These are phyloP conservation scores for Conticribra weissflogii DNA, from an alignment of 108 stramenopile genomes.

Conservation along the genomic window DNA sequence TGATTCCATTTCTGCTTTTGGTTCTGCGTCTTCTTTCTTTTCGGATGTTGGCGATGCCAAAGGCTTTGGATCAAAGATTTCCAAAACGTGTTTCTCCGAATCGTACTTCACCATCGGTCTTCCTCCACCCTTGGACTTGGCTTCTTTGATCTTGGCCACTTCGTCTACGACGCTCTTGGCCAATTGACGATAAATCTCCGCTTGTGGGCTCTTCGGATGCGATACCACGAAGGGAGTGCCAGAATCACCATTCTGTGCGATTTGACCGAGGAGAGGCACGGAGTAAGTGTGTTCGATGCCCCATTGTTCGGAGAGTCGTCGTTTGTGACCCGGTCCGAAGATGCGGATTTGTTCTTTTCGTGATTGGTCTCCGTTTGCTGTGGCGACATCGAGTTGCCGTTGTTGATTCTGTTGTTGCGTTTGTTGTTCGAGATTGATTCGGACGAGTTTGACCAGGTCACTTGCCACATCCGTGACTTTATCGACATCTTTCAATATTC, in stretches of 20 bases:
- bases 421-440: conserved; percentile 38
- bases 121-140: conserved; percentile 12
- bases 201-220: conserved; percentile 70
- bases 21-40: conserved; percentile 19
- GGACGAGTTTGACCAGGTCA: conserved; percentile 56
- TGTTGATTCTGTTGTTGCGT: not conserved
- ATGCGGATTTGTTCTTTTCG: conserved; percentile 60
- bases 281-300: conserved; percentile 86
- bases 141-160: conserved; percentile 77
- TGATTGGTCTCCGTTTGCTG: conserved; percentile 2
- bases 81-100: conserved; percentile 50
- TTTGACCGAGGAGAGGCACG: conserved; percentile 74
- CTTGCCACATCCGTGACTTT: conserved; percentile 34
- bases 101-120: conserved; percentile 57
- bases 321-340: conserved; percentile 82
- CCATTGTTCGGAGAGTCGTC: conserved; percentile 78
- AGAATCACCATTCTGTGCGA: conserved; percentile 83
- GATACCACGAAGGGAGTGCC: conserved; percentile 79
- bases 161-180: conserved; percentile 73
- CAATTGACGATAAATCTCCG: conserved; percentile 66
- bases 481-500: conserved; percentile 12
- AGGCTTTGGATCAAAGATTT: conserved; percentile 16
- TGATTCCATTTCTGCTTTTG: conserved; percentile 25
- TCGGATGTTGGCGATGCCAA: conserved; percentile 7
- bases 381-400: not conserved